Conservation (phyloP, 352 stramenopile species). For the Saprolegnia diclina region DNA sequence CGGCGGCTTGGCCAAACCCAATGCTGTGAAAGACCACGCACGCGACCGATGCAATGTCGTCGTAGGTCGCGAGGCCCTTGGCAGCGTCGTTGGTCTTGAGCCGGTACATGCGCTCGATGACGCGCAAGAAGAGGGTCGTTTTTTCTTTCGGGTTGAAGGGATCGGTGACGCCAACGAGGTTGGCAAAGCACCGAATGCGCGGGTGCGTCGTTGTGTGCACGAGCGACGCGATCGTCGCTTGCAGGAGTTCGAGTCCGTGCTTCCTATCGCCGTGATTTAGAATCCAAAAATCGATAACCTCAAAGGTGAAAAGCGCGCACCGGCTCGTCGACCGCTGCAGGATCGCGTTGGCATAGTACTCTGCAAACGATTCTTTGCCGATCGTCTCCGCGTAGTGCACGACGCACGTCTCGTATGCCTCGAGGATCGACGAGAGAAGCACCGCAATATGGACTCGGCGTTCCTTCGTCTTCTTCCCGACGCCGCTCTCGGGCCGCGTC, state of each 20-base stretch:
- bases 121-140: constrained; percentile 56
- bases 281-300: not conserved
- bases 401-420: constrained; percentile 66
- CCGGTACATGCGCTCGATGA: constrained; percentile 53
- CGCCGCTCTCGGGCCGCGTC: constrained; percentile 32
- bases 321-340: constrained; percentile 34
- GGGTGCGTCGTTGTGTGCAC: constrained; percentile 47
- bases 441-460: constrained; percentile 63
- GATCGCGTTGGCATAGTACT: constrained; percentile 54
- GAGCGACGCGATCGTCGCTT: constrained; percentile 45
- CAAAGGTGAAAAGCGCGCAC: not conserved
- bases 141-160: constrained; percentile 66
- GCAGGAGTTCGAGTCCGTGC: constrained; percentile 49
- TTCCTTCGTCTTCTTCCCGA: constrained; percentile 47
- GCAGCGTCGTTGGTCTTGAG: constrained; percentile 37
- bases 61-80: constrained; percentile 23
- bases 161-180: constrained; percentile 48
- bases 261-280: not conserved
- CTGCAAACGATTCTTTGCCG: constrained; percentile 55
- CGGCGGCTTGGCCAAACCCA: constrained; percentile 48
- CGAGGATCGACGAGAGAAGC: constrained; percentile 61
- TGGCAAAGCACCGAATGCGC: constrained; percentile 50
- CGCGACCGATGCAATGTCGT: constrained; percentile 20
- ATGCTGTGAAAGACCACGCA: constrained; percentile 72
- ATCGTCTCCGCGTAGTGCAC: constrained; percentile 14